These are phyloP conservation scores for Ustanciosporium gigantosporum DNA, from an alignment of 1,284 basidiomycete genomes.

Conservation along the genomic window DNA sequence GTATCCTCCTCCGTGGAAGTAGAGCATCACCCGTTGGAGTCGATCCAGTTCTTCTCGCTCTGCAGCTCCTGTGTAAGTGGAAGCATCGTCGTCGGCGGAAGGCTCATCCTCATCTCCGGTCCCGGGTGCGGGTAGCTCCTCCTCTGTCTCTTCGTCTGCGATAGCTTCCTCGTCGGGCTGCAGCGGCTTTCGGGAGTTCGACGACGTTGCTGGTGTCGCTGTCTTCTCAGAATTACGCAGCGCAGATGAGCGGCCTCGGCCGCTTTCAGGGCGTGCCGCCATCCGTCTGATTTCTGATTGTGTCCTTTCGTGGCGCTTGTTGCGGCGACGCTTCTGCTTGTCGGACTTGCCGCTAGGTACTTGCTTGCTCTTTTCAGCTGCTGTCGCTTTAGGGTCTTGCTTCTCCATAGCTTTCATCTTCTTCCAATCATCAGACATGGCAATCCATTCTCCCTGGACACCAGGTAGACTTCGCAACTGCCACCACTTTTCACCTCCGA, in stretches of 20 bases:
- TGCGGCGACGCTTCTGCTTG: constrained; percentile 57
- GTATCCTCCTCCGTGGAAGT: constrained; percentile 61
- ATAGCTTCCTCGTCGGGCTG: not conserved
- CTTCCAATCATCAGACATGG: constrained; percentile 64
- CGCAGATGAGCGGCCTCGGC: not conserved
- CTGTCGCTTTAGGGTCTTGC: constrained; percentile 4
- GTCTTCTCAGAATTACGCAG: not conserved
- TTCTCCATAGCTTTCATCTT: constrained; percentile 53
- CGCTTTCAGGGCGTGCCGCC: not conserved
- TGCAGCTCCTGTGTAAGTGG: not conserved
- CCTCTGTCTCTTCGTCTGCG: not conserved
- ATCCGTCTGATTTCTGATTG: not conserved
- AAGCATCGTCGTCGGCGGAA: not conserved
- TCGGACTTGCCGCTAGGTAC: constrained; percentile 1
- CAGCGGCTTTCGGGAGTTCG: not conserved
- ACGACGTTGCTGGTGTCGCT: not conserved
- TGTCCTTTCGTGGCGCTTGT: constrained; percentile 10
- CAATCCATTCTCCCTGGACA: constrained; percentile 88
- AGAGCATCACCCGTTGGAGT: constrained; percentile 55
- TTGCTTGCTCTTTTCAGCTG: constrained; percentile 3
- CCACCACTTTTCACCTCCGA: constrained; percentile 96
- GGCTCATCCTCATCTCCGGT: not conserved
- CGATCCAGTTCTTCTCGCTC: constrained; percentile 51
- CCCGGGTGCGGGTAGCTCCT: not conserved
- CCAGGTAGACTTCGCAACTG: constrained; percentile 67